Evolutionary conservation across 1,284 basidiomycete genomes (phyloP).

Genomic region (Heimioporus punctisporus): DNA sequence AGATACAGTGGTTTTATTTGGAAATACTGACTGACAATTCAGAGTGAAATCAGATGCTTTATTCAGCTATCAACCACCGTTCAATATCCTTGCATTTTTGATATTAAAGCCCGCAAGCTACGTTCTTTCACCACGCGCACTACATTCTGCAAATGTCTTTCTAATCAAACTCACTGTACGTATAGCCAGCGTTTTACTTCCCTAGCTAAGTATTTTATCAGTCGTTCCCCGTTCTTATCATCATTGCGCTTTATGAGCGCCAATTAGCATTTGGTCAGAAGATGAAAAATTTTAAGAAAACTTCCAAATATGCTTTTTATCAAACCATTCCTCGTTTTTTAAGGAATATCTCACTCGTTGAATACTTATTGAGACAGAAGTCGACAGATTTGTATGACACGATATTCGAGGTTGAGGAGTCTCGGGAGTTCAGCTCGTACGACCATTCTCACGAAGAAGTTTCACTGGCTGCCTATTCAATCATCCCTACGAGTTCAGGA

Average conservation of each 20-base stretch:
- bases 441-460: constrained; percentile 38
- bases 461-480: constrained; percentile 4
- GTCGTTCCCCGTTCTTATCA: constrained; percentile 79
- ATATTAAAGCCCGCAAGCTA: constrained; percentile 80
- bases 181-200: neutral
- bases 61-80: constrained; percentile 91
- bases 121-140: constrained; percentile 66
- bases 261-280: constrained; percentile 54
- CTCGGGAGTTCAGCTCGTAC: constrained; percentile 52
- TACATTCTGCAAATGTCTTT: constrained; percentile 84
- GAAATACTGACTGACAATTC: constrained; percentile 4
- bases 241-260: constrained; percentile 84
- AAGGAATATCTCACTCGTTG: constrained; percentile 71
- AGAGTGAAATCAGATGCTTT: constrained; percentile 88
- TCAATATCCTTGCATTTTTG: constrained; percentile 79
- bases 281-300: constrained; percentile 51
- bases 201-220: constrained; percentile 25
- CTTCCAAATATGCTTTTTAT: constrained; percentile 57
- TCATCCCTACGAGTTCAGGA: constrained; percentile 12
- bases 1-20: neutral
- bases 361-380: constrained; percentile 68
- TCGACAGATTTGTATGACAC: constrained; percentile 70
- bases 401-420: constrained; percentile 72
- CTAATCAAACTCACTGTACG: constrained; percentile 71
- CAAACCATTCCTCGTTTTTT: constrained; percentile 67